Conservation (phyloP, 768 basidiomycete species). For the Boletus vermiculosoides region DNA sequence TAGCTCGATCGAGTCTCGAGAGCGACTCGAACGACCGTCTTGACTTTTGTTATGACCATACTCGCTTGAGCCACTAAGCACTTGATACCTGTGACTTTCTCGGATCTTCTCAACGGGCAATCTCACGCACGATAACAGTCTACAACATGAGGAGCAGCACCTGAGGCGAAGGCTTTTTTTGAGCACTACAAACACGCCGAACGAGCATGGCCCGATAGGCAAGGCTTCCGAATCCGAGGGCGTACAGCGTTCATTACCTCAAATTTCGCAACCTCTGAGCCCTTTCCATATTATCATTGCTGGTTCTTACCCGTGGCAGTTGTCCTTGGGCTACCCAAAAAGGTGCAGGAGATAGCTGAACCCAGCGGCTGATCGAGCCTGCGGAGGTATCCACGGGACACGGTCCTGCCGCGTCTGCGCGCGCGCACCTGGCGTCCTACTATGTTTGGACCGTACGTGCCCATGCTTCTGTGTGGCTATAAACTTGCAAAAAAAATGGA, state of each 20-base stretch:
- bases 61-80: background rate
- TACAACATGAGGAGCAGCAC: background rate
- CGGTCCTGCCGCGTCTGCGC: constrained; percentile 22
- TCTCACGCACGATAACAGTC: background rate
- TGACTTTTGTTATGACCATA: background rate
- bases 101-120: background rate
- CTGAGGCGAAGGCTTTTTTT: background rate
- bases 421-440: constrained; percentile 19
- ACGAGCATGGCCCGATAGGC: constrained; percentile 12
- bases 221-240: constrained; percentile 11
- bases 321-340: constrained; percentile 1
- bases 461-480: constrained; percentile 25
- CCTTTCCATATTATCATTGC: background rate
- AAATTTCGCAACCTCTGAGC: background rate
- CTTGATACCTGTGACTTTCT: background rate
- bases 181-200: constrained; percentile 12
- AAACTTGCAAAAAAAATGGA: constrained; percentile 10
- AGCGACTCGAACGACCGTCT: no score
- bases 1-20: no score
- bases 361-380: background rate
- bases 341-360: constrained; percentile 1
- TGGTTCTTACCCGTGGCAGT: constrained; percentile 10
- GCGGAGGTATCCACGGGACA: constrained; percentile 5
- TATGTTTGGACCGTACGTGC: constrained; percentile 20
- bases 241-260: constrained; percentile 24